Conservation (phyloP, 495 filamentous ascomycete genomes). For the Talaromyces trachyspermus region DNA sequence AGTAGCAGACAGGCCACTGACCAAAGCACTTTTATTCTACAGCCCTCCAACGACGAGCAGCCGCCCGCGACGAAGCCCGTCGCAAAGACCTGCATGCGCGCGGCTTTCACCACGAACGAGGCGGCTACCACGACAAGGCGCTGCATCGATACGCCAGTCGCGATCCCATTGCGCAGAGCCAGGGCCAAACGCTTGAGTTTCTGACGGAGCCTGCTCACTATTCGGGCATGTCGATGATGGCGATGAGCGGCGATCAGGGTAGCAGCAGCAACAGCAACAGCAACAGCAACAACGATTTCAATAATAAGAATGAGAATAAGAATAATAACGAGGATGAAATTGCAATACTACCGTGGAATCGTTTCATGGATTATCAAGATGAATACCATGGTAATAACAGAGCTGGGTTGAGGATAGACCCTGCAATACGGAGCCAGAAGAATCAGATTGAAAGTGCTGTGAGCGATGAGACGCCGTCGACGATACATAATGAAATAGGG, state of each 20-base stretch:
- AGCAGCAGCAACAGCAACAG: not conserved
- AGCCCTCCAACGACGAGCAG: constrained; percentile 18
- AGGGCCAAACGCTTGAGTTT: constrained; percentile 6
- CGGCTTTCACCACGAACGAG: constrained; percentile 11
- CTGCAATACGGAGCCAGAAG: not conserved
- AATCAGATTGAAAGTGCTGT: constrained; percentile 1
- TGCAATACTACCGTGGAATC: not conserved
- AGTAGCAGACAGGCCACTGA: constrained; percentile 2
- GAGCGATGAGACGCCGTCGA: constrained; percentile 2
- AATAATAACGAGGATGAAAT: not conserved
- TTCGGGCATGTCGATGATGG: not conserved
- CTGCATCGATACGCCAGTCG: constrained; percentile 6
- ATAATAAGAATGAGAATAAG: not conserved
- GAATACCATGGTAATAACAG: not conserved
- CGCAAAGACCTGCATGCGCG: constrained; percentile 26
- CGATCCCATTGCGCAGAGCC: constrained; percentile 5
- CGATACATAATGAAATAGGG: not conserved
- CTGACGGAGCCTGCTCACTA: constrained; percentile 6
- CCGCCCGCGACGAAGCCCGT: constrained; percentile 24
- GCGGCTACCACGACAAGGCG: constrained; percentile 10
- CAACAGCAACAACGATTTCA: not conserved
- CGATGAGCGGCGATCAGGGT: no score
- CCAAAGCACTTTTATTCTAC: not conserved
- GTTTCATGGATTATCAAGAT: no score
- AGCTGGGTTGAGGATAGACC: not conserved